Conservation (phyloP, 2,329 filamentous ascomycete species). For the Colletotrichum zoysiae region DNA sequence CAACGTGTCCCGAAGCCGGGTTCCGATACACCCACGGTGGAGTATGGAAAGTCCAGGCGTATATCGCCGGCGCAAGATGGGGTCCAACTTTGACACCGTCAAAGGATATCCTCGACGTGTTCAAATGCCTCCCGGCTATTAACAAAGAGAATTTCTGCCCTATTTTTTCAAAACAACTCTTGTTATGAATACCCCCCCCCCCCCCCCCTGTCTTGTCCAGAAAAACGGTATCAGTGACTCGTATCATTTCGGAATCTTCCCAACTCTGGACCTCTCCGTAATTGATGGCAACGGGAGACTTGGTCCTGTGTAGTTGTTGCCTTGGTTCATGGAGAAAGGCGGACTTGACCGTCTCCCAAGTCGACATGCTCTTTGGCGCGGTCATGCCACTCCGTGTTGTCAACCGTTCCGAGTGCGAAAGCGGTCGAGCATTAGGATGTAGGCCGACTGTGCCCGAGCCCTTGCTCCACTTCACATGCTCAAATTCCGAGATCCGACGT, state of each 20-base stretch:
- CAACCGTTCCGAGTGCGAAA: neutral
- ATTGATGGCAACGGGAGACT: neutral
- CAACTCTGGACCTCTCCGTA: neutral
- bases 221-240: neutral
- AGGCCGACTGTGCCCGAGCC: neutral
- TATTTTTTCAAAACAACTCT: no score
- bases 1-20: neutral
- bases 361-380: neutral
- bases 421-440: neutral
- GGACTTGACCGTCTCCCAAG: neutral
- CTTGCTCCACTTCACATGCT: no score
- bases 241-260: neutral
- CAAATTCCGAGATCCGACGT: neutral
- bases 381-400: neutral
- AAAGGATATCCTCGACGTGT: neutral
- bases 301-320: accelerated
- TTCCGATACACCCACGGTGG: neutral
- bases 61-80: neutral
- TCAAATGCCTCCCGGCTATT: accelerated
- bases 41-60: neutral
- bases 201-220: neutral
- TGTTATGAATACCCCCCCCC: neutral
- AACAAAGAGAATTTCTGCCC: accelerated
- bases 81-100: neutral
- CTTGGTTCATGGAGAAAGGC: neutral